These are phyloP conservation scores for Venturia asperata DNA, from an alignment of 2,329 filamentous ascomycete species.

Conservation along the genomic window DNA sequence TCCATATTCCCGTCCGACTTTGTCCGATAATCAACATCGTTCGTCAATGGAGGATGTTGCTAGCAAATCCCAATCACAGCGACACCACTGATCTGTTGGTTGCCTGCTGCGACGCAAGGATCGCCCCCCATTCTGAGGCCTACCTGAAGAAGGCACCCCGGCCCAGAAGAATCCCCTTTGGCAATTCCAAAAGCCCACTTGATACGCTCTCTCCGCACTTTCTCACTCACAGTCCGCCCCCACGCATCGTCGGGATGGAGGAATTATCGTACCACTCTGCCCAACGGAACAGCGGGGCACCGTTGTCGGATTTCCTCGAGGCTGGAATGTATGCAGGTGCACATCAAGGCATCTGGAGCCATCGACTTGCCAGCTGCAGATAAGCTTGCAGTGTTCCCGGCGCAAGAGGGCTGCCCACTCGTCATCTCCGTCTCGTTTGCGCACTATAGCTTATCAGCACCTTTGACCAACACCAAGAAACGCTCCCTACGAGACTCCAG, in stretches of 20 bases:
- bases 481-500: neutral
- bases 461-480: neutral
- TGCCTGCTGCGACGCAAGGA: neutral
- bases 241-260: neutral
- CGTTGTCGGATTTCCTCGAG: neutral
- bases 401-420: neutral
- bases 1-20: neutral
- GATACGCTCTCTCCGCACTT: neutral
- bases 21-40: neutral
- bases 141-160: neutral
- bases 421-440: conserved; percentile 1
- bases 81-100: neutral
- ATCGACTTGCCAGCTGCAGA: neutral
- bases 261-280: neutral
- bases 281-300: neutral
- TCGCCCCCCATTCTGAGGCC: neutral
- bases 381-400: conserved; percentile 1
- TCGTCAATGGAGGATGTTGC: neutral
- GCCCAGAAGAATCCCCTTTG: neutral
- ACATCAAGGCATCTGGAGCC: neutral
- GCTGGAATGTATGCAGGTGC: neutral
- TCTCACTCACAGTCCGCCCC: neutral
- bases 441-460: conserved; percentile 12
- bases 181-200: neutral
- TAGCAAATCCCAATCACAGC: neutral